Evolutionary conservation across 495 filamentous ascomycete species (phyloP), one percentile per base, ranked within the genome.

Genomic region (Oleoguttula mirabilis): DNA sequence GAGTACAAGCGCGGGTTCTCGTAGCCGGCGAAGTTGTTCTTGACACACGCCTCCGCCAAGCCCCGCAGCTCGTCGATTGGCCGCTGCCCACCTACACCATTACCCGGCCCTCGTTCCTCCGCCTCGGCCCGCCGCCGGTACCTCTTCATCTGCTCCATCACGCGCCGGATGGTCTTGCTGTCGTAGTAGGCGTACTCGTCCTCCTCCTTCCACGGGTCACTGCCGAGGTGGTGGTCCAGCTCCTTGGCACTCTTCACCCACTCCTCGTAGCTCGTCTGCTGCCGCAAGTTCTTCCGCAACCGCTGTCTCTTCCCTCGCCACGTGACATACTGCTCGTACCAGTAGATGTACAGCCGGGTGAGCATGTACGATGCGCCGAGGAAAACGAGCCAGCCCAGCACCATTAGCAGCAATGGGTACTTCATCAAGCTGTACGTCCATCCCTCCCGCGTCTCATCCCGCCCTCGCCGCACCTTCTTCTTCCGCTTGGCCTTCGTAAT

Each of bases 181-280:
- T 96, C 86, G 56, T 98, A 98, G 63, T 95, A 96, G 11, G 87
- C 90, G 64, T 87, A 96, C 41, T 83, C 85, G 47, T 94, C 85
- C 16, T 69, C 68, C 52, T 80, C 70, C 60, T 88, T 95, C 92
- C 92, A 98, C 43, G 65, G 56, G 46, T 83, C 76, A 48, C 86
- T 88, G 1, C 86, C 84, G 27, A 96, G 67, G 57, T 84, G 80
- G 7, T 61, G 63, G 65, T 98, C 90, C 60, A 96, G 68, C 47
- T 80, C 70, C 51, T 77, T 73, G 7, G 92, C 88, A 3, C 76
- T 79, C 12, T 60, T 55, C 23, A 84, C 71, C 90, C 90, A 98
- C 50, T 90, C 84, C 24, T 66, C 59, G 60, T 96, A 96, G 45
- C 64, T 79, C 6, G 63, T 75, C 44, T 85, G 76, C 1, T 69